Evolutionary conservation across 805 yeast species (phyloP).

Genomic region (Ogataea corticis): DNA sequence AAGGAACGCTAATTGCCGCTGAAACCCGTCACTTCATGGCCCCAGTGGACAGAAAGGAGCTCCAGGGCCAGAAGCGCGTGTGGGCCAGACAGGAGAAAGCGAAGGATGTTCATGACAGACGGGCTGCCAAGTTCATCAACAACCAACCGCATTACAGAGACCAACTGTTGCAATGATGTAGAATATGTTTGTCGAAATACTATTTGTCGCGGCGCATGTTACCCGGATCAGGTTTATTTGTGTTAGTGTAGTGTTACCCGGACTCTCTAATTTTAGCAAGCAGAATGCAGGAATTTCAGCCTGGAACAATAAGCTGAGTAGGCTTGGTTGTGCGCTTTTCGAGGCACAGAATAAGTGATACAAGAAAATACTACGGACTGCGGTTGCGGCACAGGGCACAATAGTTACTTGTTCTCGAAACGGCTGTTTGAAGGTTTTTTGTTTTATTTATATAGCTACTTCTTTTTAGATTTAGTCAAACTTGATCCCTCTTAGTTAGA

Average conservation of each 20-base stretch:
- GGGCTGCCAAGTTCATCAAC: slow-evolving; percentile 70
- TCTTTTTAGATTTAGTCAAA: background rate
- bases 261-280: background rate
- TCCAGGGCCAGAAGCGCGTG: slow-evolving; percentile 51
- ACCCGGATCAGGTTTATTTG: too few relatives aligned
- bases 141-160: slow-evolving; percentile 86
- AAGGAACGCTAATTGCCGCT: slow-evolving; percentile 72
- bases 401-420: background rate
- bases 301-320: slow-evolving; percentile 1
- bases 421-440: slow-evolving; percentile 2
- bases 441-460: background rate
- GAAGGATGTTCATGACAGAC: slow-evolving; percentile 50
- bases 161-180: slow-evolving; percentile 49
- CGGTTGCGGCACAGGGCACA: slow-evolving; percentile 2
- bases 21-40: slow-evolving; percentile 62
- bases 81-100: slow-evolving; percentile 58
- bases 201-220: background rate
- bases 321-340: slow-evolving; percentile 3
- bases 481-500: background rate
- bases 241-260: too few relatives aligned
- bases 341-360: slow-evolving; percentile 1
- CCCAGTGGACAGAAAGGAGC: slow-evolving; percentile 39
- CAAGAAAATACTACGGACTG: background rate
- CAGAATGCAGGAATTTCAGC: slow-evolving; percentile 2
- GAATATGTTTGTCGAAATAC: background rate